Evolutionary conservation across 495 filamentous ascomycete species (phyloP).

Genomic region (Lasiosphaeriaceae sp.): DNA sequence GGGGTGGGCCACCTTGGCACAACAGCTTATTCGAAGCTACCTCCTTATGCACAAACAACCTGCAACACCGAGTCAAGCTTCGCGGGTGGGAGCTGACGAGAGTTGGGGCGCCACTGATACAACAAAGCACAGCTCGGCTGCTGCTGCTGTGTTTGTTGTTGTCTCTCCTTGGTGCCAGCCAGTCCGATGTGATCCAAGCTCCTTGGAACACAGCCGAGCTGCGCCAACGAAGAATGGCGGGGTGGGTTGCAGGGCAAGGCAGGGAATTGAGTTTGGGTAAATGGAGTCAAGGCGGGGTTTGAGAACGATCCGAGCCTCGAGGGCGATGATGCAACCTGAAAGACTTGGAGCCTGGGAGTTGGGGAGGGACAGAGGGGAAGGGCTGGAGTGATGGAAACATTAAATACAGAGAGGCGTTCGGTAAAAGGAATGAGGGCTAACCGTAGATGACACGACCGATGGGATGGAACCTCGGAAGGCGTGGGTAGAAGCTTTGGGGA

Average conservation of each 20-base stretch:
- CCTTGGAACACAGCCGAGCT: background rate
- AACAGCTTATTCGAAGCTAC: constrained; percentile 7
- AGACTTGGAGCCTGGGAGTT: background rate
- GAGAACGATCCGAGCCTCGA: background rate
- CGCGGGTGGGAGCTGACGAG: background rate
- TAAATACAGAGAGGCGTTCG: background rate
- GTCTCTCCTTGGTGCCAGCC: background rate
- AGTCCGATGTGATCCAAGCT: background rate
- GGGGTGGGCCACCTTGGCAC: background rate
- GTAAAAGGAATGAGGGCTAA: background rate
- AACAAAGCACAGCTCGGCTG: too few species aligned
- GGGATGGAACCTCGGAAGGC: background rate
- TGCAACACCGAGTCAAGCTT: background rate
- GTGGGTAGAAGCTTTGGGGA: background rate
- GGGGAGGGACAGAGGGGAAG: background rate
- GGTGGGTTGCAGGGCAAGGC: background rate
- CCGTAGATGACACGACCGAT: background rate
- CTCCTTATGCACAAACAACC: constrained; percentile 6
- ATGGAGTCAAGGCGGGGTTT: background rate
- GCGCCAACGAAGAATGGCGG: background rate
- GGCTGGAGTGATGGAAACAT: background rate
- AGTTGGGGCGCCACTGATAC: background rate
- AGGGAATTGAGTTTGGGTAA: background rate
- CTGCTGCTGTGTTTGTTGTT: background rate
- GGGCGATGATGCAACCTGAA: background rate